phyloP scores from a whole-genome alignment of 2,329 filamentous ascomycete species.

The Orbilia quercus region DNA sequence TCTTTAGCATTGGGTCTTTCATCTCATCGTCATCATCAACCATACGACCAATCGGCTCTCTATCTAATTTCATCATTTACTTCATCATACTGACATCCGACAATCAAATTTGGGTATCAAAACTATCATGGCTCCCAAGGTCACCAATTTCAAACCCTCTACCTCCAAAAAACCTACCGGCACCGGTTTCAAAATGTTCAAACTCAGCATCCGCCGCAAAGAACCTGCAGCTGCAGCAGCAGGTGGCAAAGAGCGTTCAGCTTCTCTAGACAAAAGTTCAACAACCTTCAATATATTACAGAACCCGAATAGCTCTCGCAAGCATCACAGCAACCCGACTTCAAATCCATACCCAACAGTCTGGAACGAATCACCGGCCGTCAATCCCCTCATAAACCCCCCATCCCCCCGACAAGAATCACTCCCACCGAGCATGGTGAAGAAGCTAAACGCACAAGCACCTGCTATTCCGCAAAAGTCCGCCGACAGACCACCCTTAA shows the following conservation, averaged over 20 bases:
- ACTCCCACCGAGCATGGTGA: slow-evolving; percentile 28
- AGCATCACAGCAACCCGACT: slow-evolving; percentile 10
- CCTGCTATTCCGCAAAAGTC: slow-evolving; percentile 11
- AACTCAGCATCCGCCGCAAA: slow-evolving; percentile 36
- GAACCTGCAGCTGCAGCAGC: slow-evolving; percentile 10
- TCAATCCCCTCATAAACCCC: slow-evolving; percentile 37
- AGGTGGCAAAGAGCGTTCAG: slow-evolving; percentile 17
- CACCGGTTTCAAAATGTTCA: slow-evolving; percentile 50
- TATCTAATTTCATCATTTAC: too few species aligned
- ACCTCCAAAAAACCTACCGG: slow-evolving; percentile 2
- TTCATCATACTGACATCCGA: too few species aligned
- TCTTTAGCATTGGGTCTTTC: neutral
- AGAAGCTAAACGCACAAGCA: slow-evolving; percentile 12
- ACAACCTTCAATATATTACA: neutral
- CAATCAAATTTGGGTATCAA: neutral
- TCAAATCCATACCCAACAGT: slow-evolving; percentile 21
- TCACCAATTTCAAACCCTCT: slow-evolving; percentile 1
- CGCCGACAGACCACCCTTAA: slow-evolving; percentile 8
- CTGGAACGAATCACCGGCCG: slow-evolving; percentile 50
- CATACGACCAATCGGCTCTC: too few species aligned
- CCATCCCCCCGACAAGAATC: slow-evolving; percentile 39
- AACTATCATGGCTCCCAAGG: slow-evolving; percentile 27
- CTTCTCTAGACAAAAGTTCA: neutral
- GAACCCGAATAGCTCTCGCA: neutral
- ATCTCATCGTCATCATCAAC: too few species aligned